Evolutionary conservation across 1,284 basidiomycete genomes (phyloP).

Genomic region (Irpex lacteus): DNA sequence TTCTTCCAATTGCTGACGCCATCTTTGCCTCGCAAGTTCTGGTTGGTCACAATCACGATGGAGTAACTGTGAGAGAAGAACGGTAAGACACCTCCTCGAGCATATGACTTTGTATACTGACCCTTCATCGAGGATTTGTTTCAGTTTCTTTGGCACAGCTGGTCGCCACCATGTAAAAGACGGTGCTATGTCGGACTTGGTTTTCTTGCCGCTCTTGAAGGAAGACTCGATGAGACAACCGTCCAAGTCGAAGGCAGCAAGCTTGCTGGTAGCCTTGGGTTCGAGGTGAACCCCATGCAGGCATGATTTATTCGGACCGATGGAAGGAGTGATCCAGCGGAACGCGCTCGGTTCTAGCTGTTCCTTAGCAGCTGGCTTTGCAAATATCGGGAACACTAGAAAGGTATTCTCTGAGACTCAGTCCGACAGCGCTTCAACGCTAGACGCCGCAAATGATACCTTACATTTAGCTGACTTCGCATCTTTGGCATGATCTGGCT

Average conservation of each 20-base stretch:
- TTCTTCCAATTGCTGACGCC: slow-evolving; percentile 64
- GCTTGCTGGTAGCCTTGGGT: slow-evolving; percentile 47
- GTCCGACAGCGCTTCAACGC: too few species aligned
- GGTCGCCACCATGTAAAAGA: slow-evolving; percentile 81
- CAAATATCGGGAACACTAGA: slow-evolving; percentile 25
- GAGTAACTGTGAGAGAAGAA: slow-evolving; percentile 49
- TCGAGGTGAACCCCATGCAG: slow-evolving; percentile 58
- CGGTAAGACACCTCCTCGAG: neutral
- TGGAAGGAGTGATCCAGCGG: slow-evolving; percentile 52
- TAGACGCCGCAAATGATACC: neutral
- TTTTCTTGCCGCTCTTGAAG: slow-evolving; percentile 43
- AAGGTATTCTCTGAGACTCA: too few species aligned
- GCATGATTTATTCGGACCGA: slow-evolving; percentile 57
- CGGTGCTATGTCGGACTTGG: slow-evolving; percentile 27
- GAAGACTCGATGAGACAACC: slow-evolving; percentile 78
- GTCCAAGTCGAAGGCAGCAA: slow-evolving; percentile 87
- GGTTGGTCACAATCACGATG: slow-evolving; percentile 81
- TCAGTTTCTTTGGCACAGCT: slow-evolving; percentile 63
- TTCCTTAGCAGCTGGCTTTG: slow-evolving; percentile 13
- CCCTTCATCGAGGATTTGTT: slow-evolving; percentile 60
- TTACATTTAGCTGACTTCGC: slow-evolving; percentile 19
- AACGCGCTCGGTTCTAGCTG: slow-evolving; percentile 33
- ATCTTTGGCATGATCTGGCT: slow-evolving; percentile 6
- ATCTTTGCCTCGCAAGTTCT: slow-evolving; percentile 51
- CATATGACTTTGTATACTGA: slow-evolving; percentile 29